phyloP scores from a whole-genome alignment of 805 yeast genomes.

The Metschnikowia amazonensis region DNA sequence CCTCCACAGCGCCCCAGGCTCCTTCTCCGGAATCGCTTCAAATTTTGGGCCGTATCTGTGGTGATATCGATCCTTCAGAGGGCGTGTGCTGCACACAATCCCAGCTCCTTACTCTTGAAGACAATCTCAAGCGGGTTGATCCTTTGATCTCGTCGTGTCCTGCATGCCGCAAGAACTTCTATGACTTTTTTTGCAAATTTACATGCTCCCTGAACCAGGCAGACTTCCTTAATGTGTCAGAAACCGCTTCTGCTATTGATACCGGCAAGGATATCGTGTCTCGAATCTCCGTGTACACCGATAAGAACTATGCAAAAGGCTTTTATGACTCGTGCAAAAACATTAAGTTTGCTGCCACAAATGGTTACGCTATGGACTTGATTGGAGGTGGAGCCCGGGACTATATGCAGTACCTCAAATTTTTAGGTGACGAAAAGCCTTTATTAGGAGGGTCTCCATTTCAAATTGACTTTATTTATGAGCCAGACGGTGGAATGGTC shows the following conservation, averaged over 20 bases:
- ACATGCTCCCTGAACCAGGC: slow-evolving; percentile 88
- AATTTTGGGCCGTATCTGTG: slow-evolving; percentile 62
- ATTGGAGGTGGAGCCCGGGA: slow-evolving; percentile 95
- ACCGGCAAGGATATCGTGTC: slow-evolving; percentile 59
- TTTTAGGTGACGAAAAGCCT: slow-evolving; percentile 93
- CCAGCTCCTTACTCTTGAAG: slow-evolving; percentile 55
- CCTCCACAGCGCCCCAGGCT: slow-evolving; percentile 43
- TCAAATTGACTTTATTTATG: slow-evolving; percentile 75
- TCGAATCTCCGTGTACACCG: slow-evolving; percentile 63
- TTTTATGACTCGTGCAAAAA: slow-evolving; percentile 84
- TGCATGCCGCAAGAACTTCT: slow-evolving; percentile 85
- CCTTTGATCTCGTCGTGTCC: slow-evolving; percentile 59
- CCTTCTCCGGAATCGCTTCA: slow-evolving; percentile 45
- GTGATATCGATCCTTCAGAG: slow-evolving; percentile 54
- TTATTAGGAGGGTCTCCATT: slow-evolving; percentile 92
- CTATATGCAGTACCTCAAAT: slow-evolving; percentile 70
- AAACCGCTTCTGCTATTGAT: slow-evolving; percentile 45
- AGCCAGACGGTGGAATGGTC: slow-evolving; percentile 18
- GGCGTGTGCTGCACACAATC: slow-evolving; percentile 66
- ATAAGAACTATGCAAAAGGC: slow-evolving; percentile 52
- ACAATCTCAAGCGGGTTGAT: slow-evolving; percentile 33
- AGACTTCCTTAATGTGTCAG: slow-evolving; percentile 63
- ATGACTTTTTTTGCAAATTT: slow-evolving; percentile 78
- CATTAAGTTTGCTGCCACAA: slow-evolving; percentile 89
- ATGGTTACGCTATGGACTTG: slow-evolving; percentile 94